phyloP scores from a whole-genome alignment of 768 basidiomycete genomes.

The Favolaschia claudopus region DNA sequence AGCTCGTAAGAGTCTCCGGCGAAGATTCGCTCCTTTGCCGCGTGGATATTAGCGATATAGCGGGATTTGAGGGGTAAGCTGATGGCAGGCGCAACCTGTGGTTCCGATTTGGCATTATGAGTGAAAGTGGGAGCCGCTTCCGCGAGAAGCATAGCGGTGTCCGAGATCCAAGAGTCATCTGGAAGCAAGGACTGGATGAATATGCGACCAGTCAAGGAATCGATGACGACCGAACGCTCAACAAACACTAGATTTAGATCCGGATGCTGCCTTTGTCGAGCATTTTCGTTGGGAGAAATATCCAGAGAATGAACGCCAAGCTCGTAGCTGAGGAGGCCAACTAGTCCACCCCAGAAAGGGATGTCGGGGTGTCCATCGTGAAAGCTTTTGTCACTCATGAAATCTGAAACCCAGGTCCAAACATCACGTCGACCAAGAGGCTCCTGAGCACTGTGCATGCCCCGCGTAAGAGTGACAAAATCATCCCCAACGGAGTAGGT shows the following conservation, averaged over 20 bases:
- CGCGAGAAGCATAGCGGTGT: conserved; percentile 44
- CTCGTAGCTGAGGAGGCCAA: conserved; percentile 84
- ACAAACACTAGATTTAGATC: conserved; percentile 82
- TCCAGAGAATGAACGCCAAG: conserved; percentile 68
- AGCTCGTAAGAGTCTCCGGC: conserved; percentile 94
- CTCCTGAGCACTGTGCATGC: conserved; percentile 43
- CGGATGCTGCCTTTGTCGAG: conserved; percentile 51
- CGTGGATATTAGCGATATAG: conserved; percentile 75
- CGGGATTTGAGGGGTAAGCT: conserved; percentile 60
- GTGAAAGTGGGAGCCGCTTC: conserved; percentile 27
- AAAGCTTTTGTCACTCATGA: conserved; percentile 64
- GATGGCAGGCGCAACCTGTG: conserved; percentile 37
- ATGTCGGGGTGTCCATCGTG: conserved; percentile 56
- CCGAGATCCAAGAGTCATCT: conserved; percentile 68
- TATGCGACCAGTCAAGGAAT: conserved; percentile 54
- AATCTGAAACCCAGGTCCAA: conserved; percentile 79
- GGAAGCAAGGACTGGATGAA: conserved; percentile 73
- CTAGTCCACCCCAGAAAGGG: conserved; percentile 87
- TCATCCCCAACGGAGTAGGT: conserved; percentile 61
- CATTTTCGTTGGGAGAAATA: conserved; percentile 44
- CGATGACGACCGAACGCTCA: conserved; percentile 79
- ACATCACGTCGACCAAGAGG: conserved; percentile 60
- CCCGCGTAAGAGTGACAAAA: conserved; percentile 54
- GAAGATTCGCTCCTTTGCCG: conserved; percentile 76
- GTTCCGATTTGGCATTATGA: conserved; percentile 2